Conservation (phyloP, 352 stramenopile species). For the Ophiocytium majus region DNA sequence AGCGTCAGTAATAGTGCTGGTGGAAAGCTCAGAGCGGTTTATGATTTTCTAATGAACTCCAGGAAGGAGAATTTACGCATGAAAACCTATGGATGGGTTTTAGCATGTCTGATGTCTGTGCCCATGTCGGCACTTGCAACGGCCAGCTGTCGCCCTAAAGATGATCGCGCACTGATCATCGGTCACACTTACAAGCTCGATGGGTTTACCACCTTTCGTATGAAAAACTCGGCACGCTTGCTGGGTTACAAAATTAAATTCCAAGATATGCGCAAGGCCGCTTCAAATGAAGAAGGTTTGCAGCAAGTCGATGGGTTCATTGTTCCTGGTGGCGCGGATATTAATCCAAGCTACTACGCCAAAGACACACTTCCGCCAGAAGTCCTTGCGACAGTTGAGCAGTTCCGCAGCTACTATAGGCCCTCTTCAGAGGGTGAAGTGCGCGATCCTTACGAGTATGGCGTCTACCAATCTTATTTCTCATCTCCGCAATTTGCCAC, state of each 20-base stretch:
- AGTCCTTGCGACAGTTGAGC: neutral
- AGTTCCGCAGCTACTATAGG: neutral
- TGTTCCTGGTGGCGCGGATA: neutral
- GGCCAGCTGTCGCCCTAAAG: too few species aligned
- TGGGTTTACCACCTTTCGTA: neutral
- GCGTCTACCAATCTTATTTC: neutral
- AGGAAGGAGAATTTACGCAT: too few species aligned
- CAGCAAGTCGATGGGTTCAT: neutral
- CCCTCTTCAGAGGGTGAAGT: neutral
- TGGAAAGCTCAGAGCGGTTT: too few species aligned
- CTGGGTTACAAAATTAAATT: constrained; percentile 4
- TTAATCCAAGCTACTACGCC: neutral
- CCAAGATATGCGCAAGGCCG: neutral
- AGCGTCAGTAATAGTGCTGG: too few species aligned
- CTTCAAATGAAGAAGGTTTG: neutral
- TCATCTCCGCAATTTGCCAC: neutral
- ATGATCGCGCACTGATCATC: neutral
- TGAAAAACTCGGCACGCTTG: neutral
- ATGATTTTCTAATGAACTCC: too few species aligned
- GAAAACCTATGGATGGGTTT: too few species aligned
- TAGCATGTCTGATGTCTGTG: too few species aligned
- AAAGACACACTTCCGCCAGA: neutral
- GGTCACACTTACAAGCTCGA: neutral
- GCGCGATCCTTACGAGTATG: constrained; percentile 7
- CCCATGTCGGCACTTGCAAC: too few species aligned